Base-by-base conservation (phyloP, 345 rosid genomes). In the Theobroma cacao region DNA sequence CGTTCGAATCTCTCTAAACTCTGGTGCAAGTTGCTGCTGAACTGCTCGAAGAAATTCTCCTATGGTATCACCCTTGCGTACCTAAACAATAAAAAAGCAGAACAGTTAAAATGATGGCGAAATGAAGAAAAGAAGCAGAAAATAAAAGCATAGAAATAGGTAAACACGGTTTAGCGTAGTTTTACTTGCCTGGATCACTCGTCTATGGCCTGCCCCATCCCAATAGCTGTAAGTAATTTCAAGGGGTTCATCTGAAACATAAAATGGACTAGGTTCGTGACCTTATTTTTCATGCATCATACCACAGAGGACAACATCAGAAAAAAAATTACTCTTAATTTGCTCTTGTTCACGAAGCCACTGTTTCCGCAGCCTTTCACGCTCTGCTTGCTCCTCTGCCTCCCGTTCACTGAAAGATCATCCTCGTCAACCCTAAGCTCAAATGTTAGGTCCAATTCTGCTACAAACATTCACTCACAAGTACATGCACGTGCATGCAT, bases 321-420 rank as follows among this genome's bases (percentile, higher is more conserved):
- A 68, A 69, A 15, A 5, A 48, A 58, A 53, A 50, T 82, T 89
- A 97, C 99, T 97, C 86, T 84, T 89, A 80, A 94, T 94, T 81
- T 86, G 98, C 82, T 93, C 94, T 83, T 97, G 99, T 73, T 93
- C 98, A 22, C 82, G 81, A 77, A 79, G 84, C 99, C 99, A 97
- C 77, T 91, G 96, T 84, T 90, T 93, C 78, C 87, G 97, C 84
- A 97, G 83, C 85, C 94, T 90, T 89, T 94, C 99, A 76, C 96
- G 98, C 77, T 97, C 99, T 79, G 98, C 98, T 87, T 94, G 92
- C 85, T 97, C 98, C 89, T 97, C 97, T 26, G 99, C 99, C 89
- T 97, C 98, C 59, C 99, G 82, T 91, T 91, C 98, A 90, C 98
- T 97, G 96, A 88, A 94, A 92, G 86, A 89, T 84, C 88, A 90